Evolutionary conservation across 2,329 filamentous ascomycete species (phyloP).

Genomic region (Myriosclerotinia duriaeana): DNA sequence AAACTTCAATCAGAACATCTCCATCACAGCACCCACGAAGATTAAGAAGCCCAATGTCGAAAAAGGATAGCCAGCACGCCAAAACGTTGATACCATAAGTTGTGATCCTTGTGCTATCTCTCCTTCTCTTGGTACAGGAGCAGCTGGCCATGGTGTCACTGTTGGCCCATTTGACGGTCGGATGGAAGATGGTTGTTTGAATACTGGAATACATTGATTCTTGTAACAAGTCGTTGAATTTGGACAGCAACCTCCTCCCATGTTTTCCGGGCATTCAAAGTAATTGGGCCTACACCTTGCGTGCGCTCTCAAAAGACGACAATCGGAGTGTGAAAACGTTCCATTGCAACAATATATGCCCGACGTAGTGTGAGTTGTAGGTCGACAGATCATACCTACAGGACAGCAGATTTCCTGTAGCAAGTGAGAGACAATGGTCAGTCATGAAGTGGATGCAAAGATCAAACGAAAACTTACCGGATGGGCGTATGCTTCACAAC

Average conservation of each 20-base stretch:
- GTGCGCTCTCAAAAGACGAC: slow-evolving; percentile 27
- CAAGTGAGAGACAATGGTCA: neutral
- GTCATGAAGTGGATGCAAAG: neutral
- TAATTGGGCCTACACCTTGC: slow-evolving; percentile 33
- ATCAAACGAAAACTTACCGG: slow-evolving; percentile 28
- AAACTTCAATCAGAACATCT: slow-evolving; percentile 27
- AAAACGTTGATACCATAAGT: slow-evolving; percentile 23
- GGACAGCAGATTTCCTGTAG: slow-evolving; percentile 39
- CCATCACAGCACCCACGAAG: slow-evolving; percentile 33
- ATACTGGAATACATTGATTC: slow-evolving; percentile 27
- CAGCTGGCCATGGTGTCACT: slow-evolving; percentile 26
- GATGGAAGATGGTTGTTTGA: slow-evolving; percentile 23
- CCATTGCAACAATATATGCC: slow-evolving; percentile 38
- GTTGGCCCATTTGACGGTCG: slow-evolving; percentile 30
- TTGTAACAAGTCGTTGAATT: slow-evolving; percentile 22
- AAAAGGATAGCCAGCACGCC: slow-evolving; percentile 28
- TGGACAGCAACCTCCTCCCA: slow-evolving; percentile 38
- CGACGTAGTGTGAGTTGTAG: slow-evolving; percentile 31
- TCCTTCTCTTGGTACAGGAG: slow-evolving; percentile 32
- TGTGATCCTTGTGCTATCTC: slow-evolving; percentile 32
- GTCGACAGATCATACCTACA: slow-evolving; percentile 31
- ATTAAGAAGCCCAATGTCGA: slow-evolving; percentile 27
- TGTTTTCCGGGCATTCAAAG: slow-evolving; percentile 33
- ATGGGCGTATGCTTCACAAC: slow-evolving; percentile 36
- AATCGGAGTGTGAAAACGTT: slow-evolving; percentile 26